These are phyloP conservation scores for Blastomyces emzantsi DNA, from an alignment of 2,329 filamentous ascomycete species.

Conservation along the genomic window DNA sequence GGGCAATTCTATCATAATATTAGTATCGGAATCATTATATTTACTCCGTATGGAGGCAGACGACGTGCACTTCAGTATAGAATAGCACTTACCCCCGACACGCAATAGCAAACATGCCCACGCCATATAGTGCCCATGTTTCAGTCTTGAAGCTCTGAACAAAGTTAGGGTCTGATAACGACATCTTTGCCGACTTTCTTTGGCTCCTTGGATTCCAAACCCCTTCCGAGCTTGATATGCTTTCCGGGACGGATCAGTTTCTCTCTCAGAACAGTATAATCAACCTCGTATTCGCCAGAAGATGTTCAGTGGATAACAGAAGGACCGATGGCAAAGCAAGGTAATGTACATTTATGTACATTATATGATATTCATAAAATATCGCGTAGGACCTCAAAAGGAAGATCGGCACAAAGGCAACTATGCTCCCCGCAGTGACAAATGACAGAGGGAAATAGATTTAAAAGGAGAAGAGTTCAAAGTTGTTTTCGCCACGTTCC, in stretches of 20 bases:
- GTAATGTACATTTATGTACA: neutral
- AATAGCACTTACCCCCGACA: conserved; percentile 35
- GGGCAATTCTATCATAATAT: conserved; percentile 26
- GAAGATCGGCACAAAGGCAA: neutral
- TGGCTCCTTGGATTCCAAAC: neutral
- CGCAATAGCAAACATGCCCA: conserved; percentile 30
- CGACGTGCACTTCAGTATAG: conserved; percentile 22
- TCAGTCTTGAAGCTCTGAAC: conserved; percentile 26
- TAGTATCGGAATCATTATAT: neutral
- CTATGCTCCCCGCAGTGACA: neutral
- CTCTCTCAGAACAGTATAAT: neutral
- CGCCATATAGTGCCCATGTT: conserved; percentile 30
- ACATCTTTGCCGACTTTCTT: neutral
- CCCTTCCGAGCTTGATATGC: neutral
- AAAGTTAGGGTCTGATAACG: conserved; percentile 14
- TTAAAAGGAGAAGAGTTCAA: too few species aligned
- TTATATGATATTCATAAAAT: neutral
- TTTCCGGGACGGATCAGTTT: neutral
- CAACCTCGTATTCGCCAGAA: neutral
- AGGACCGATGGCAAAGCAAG: neutral
- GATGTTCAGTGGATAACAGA: neutral
- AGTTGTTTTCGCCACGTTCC: neutral
- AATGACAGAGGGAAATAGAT: neutral
- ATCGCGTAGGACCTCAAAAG: neutral
- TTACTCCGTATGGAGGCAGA: conserved; percentile 28